These are phyloP conservation scores for Metarhizium robertsii DNA, from an alignment of 2,329 filamentous ascomycete genomes.

Conservation along the genomic window DNA sequence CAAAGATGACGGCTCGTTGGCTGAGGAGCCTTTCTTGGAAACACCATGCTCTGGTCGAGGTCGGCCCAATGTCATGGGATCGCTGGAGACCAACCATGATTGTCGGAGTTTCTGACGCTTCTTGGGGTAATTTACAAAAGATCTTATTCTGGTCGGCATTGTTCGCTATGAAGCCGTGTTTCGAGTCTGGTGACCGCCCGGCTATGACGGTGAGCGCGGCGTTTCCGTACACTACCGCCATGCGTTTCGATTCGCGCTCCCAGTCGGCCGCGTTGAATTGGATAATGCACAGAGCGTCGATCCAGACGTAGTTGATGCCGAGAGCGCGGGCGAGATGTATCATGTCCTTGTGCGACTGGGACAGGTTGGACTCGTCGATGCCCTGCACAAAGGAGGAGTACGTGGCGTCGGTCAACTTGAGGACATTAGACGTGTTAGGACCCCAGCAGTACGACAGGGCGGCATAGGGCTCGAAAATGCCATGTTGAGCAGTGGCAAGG, in stretches of 20 bases:
- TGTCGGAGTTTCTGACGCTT: background rate
- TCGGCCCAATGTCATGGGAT: background rate
- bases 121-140: background rate
- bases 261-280: slow-evolving; percentile 14
- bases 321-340: background rate
- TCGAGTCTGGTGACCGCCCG: background rate
- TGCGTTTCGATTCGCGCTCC: slow-evolving; percentile 9
- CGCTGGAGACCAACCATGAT: background rate
- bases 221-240: slow-evolving; percentile 6
- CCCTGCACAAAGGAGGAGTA: background rate
- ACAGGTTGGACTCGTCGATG: background rate
- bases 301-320: slow-evolving; percentile 8
- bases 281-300: slow-evolving; percentile 18
- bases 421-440: background rate
- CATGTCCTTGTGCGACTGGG: background rate
- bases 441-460: background rate
- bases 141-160: background rate
- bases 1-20: background rate
- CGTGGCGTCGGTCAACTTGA: background rate
- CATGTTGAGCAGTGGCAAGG: background rate
- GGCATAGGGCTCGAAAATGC: background rate
- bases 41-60: background rate
- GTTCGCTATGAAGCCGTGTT: background rate
- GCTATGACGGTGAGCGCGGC: background rate
- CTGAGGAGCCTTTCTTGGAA: background rate